Evolutionary conservation across 2,329 filamentous ascomycete species (phyloP).

Genomic region (Orbilia oligospora): DNA sequence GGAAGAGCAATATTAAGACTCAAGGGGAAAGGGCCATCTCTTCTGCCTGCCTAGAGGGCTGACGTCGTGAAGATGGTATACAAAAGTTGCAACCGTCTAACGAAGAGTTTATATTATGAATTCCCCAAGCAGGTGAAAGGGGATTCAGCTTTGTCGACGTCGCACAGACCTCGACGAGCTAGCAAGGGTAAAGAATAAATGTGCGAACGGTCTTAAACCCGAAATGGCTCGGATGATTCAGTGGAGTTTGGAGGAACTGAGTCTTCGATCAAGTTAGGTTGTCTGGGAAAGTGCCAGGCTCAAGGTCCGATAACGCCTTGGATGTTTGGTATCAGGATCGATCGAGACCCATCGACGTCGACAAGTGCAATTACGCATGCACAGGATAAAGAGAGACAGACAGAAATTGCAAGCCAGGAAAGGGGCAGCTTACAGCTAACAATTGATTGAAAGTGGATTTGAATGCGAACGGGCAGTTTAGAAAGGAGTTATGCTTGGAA

Average conservation of each 20-base stretch:
- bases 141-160: slow-evolving; percentile 44
- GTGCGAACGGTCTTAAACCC: slow-evolving; percentile 60
- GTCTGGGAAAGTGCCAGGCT: slow-evolving; percentile 54
- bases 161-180: slow-evolving; percentile 49
- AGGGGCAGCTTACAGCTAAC: slow-evolving; percentile 1
- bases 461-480: slow-evolving; percentile 31
- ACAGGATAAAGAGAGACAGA: slow-evolving; percentile 27
- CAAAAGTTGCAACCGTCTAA: slow-evolving; percentile 16
- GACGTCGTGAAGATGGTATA: slow-evolving; percentile 31
- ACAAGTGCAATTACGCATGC: slow-evolving; percentile 9
- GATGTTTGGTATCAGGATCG: slow-evolving; percentile 38
- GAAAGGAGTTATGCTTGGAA: slow-evolving; percentile 5
- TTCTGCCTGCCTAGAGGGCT: slow-evolving; percentile 19
- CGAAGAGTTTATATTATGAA: slow-evolving; percentile 22
- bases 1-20: background rate
- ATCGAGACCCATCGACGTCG: slow-evolving; percentile 24
- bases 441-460: slow-evolving; percentile 8
- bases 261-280: slow-evolving; percentile 31
- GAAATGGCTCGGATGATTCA: slow-evolving; percentile 57
- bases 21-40: background rate
- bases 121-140: slow-evolving; percentile 31
- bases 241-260: slow-evolving; percentile 31
- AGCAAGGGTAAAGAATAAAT: slow-evolving; percentile 37
- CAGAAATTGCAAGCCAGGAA: slow-evolving; percentile 18
- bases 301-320: slow-evolving; percentile 35